phyloP scores from a whole-genome alignment of 148 eudicot genomes.

The Vaccinium myrtillus region DNA sequence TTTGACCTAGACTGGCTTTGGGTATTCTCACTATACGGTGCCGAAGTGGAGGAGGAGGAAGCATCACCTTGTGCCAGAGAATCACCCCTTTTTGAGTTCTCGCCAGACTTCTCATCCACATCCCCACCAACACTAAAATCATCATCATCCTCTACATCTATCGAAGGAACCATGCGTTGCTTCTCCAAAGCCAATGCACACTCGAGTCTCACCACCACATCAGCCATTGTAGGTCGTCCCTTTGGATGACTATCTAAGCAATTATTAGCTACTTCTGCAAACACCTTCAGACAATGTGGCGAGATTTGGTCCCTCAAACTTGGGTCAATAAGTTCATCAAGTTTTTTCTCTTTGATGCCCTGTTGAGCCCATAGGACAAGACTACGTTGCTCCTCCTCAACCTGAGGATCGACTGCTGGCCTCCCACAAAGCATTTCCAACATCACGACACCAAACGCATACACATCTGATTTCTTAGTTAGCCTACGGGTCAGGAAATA shows the following conservation, averaged over 20 bases:
- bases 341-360: background rate
- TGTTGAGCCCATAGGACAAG: background rate
- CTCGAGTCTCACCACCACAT: background rate
- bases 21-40: background rate
- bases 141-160: background rate
- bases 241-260: background rate
- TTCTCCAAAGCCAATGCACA: background rate
- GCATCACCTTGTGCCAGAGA: background rate
- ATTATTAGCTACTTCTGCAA: background rate
- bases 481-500: background rate
- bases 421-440: conserved; percentile 4
- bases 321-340: background rate
- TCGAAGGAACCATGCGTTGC: background rate
- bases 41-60: background rate
- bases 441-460: background rate
- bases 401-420: background rate
- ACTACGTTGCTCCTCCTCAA: background rate
- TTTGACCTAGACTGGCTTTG: background rate
- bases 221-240: conserved; percentile 9
- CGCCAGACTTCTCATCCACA: background rate
- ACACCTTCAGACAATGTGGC: background rate
- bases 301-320: conserved; percentile 8
- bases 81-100: background rate
- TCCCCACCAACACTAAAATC: background rate
- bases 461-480: background rate